Evolutionary conservation across 2,329 filamentous ascomycete genomes (phyloP).

Genomic region (Reticulascus tulasneorum): DNA sequence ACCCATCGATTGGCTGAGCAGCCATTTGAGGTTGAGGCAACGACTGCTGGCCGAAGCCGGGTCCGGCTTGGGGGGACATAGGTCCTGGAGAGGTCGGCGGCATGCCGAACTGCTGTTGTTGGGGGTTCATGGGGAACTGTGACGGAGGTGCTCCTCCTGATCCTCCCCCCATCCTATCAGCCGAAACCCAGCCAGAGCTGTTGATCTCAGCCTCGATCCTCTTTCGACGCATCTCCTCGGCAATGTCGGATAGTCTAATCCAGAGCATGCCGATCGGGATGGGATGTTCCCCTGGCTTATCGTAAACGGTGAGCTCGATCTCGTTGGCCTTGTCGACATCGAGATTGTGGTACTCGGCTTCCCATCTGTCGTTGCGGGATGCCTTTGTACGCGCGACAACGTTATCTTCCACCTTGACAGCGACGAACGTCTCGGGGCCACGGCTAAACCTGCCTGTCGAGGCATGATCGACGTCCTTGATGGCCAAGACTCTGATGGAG

Average conservation of each 20-base stretch:
- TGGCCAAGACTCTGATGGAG: slow-evolving; percentile 77
- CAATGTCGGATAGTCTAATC: slow-evolving; percentile 95
- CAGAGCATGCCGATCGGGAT: slow-evolving; percentile 93
- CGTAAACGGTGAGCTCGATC: slow-evolving; percentile 95
- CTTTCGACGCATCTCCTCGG: slow-evolving; percentile 95
- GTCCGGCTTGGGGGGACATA: slow-evolving; percentile 25
- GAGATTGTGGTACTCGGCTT: slow-evolving; percentile 84
- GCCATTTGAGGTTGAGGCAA: slow-evolving; percentile 46
- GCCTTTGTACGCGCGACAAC: slow-evolving; percentile 84
- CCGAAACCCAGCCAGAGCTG: slow-evolving; percentile 92
- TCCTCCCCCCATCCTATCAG: slow-evolving; percentile 96
- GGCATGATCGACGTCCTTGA: slow-evolving; percentile 93
- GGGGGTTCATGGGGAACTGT: slow-evolving; percentile 57
- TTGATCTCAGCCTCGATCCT: slow-evolving; percentile 96
- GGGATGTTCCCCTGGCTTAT: slow-evolving; percentile 86
- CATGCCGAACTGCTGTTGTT: slow-evolving; percentile 37
- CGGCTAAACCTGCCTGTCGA: slow-evolving; percentile 79
- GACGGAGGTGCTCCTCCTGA: slow-evolving; percentile 56
- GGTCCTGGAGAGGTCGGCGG: slow-evolving; percentile 41
- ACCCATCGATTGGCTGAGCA: slow-evolving; percentile 74
- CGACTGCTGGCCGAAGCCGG: slow-evolving; percentile 26
- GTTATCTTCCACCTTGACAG: slow-evolving; percentile 94
- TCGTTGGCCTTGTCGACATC: slow-evolving; percentile 98
- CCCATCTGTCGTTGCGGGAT: slow-evolving; percentile 85
- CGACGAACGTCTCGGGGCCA: slow-evolving; percentile 90